These are phyloP conservation scores for Aspergillus cavernicola DNA, from an alignment of 495 filamentous ascomycete species.

Conservation along the genomic window DNA sequence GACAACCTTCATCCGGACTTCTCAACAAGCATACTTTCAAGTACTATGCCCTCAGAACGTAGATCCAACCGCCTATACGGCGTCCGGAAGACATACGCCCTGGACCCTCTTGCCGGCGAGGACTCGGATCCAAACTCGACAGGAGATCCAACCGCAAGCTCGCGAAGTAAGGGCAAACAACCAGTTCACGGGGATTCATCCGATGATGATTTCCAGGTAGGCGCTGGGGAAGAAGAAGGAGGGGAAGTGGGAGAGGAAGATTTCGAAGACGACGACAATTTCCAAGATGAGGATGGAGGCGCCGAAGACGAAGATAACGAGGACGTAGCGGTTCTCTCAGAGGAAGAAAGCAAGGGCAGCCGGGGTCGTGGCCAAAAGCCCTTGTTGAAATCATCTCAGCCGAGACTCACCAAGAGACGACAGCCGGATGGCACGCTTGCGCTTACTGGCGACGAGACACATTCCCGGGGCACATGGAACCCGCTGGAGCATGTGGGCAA, in stretches of 20 bases:
- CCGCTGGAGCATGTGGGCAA: slow-evolving; percentile 40
- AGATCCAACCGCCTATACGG: slow-evolving; percentile 37
- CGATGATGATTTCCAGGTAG: slow-evolving; percentile 20
- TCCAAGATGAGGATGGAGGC: not conserved
- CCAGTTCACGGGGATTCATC: slow-evolving; percentile 18
- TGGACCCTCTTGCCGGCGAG: slow-evolving; percentile 36
- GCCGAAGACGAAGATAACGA: slow-evolving; percentile 12
- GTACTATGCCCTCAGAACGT: slow-evolving; percentile 30
- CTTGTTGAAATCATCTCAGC: not conserved
- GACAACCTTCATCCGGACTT: not conserved
- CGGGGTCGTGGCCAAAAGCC: not conserved
- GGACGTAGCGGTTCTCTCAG: not conserved
- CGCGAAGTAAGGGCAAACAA: slow-evolving; percentile 20
- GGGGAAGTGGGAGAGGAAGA: slow-evolving; percentile 19
- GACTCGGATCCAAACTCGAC: slow-evolving; percentile 19
- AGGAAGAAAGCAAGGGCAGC: not conserved
- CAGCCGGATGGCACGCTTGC: slow-evolving; percentile 19
- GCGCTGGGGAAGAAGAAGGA: slow-evolving; percentile 13
- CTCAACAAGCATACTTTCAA: not conserved
- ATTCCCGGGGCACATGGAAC: slow-evolving; percentile 35
- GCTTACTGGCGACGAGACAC: slow-evolving; percentile 25
- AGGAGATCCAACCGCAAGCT: not conserved
- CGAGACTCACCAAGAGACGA: slow-evolving; percentile 17
- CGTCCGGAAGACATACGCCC: slow-evolving; percentile 30
- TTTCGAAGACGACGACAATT: slow-evolving; percentile 11